These are phyloP conservation scores for Alternaria burnsii DNA, from an alignment of 2,329 filamentous ascomycete genomes.

Conservation along the genomic window DNA sequence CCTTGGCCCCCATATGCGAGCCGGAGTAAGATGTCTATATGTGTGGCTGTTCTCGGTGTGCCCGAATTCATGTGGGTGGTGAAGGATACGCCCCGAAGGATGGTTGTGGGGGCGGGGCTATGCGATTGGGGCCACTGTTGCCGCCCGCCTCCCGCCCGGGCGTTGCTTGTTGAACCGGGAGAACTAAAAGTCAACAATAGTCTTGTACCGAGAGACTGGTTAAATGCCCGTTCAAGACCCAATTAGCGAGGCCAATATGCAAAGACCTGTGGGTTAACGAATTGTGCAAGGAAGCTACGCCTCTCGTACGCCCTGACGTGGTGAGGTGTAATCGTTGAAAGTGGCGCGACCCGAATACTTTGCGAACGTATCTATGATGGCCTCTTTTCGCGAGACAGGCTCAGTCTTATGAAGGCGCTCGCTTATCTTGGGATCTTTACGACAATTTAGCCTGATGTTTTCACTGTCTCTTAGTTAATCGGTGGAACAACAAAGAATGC, in stretches of 20 bases:
- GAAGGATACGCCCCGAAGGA: not conserved
- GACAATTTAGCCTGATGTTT: too few relatives aligned
- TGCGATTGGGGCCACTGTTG: not conserved
- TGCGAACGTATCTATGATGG: not conserved
- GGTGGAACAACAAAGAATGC: not conserved
- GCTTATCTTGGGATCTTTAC: not conserved
- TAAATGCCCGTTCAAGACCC: not conserved
- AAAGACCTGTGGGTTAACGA: not conserved
- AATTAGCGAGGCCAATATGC: not conserved
- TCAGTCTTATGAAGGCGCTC: not conserved
- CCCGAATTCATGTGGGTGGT: not conserved
- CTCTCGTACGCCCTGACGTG: not conserved
- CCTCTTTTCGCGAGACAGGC: not conserved
- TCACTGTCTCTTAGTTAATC: not conserved
- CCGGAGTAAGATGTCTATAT: not conserved
- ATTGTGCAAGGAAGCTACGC: not conserved
- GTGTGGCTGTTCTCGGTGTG: not conserved
- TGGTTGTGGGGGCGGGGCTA: constrained; percentile 3
- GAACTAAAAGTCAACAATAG: not conserved
- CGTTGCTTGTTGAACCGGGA: not conserved
- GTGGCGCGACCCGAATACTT: not conserved
- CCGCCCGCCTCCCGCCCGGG: not conserved
- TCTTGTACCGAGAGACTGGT: not conserved
- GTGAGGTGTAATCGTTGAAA: not conserved
- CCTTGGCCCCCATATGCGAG: not conserved